phyloP scores from a whole-genome alignment of 208 protist species.

The Leishmania aethiopica region DNA sequence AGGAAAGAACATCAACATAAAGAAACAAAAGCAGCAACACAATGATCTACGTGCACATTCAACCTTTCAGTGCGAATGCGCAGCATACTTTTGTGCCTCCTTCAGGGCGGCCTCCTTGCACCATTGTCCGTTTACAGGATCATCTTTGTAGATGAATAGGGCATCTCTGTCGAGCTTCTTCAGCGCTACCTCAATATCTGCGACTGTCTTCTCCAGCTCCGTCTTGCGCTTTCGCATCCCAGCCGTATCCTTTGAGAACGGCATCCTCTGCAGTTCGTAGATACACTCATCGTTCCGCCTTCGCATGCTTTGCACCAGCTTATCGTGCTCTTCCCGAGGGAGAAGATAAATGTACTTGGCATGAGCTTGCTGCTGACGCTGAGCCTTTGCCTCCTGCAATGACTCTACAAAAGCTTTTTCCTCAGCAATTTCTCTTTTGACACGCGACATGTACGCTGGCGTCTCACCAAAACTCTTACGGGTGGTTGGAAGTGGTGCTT shows the following conservation, averaged over 20 bases:
- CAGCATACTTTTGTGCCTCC: constrained; percentile 60
- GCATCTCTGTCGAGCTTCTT: constrained; percentile 85
- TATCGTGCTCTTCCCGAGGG: constrained; percentile 69
- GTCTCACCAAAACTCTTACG: constrained; percentile 83
- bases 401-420: constrained; percentile 84
- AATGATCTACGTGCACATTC: not conserved
- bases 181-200: constrained; percentile 79
- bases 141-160: constrained; percentile 90
- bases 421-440: constrained; percentile 86
- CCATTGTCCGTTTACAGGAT: constrained; percentile 74
- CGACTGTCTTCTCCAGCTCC: constrained; percentile 74
- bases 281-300: constrained; percentile 44
- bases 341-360: constrained; percentile 78
- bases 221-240: constrained; percentile 56
- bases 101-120: constrained; percentile 77
- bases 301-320: constrained; percentile 69
- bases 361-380: constrained; percentile 41
- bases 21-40: not conserved
- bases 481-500: constrained; percentile 63
- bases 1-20: not conserved
- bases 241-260: constrained; percentile 85
- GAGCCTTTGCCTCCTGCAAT: constrained; percentile 54
- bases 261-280: constrained; percentile 76
- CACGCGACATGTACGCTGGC: constrained; percentile 84
- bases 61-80: constrained; percentile 13